Evolutionary conservation across 345 rosid species (phyloP).

Genomic region (Sonneratia caseolaris): DNA sequence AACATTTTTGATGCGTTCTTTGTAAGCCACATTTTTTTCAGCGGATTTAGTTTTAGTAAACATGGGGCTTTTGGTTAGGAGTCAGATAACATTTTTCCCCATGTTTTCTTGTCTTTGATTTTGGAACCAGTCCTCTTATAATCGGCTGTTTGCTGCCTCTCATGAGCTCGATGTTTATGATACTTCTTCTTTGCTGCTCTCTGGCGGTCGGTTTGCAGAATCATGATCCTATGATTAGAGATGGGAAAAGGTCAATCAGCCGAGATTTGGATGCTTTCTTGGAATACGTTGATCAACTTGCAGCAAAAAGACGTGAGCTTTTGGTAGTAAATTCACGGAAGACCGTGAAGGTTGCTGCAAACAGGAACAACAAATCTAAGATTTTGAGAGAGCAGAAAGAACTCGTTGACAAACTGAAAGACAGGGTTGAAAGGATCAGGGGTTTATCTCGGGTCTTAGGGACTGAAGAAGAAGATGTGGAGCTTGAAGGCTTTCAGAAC

Average conservation of each 20-base stretch:
- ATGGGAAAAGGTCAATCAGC: slow-evolving; percentile 59
- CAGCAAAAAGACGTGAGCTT: slow-evolving; percentile 24
- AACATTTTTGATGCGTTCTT: background rate
- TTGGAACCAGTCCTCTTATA: background rate
- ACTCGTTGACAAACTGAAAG: slow-evolving; percentile 31
- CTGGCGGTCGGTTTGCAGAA: slow-evolving; percentile 24
- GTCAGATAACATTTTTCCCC: background rate
- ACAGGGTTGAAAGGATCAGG: slow-evolving; percentile 30
- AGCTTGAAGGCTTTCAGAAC: slow-evolving; percentile 57
- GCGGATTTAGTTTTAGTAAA: background rate
- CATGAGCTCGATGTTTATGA: too few relatives aligned
- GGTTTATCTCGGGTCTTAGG: slow-evolving; percentile 32
- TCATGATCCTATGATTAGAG: slow-evolving; percentile 70
- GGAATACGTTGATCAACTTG: slow-evolving; percentile 48
- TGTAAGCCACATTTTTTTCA: background rate
- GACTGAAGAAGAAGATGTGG: slow-evolving; percentile 36
- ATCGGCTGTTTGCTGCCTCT: background rate
- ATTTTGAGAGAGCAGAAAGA: slow-evolving; percentile 25
- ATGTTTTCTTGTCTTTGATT: background rate
- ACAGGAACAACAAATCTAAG: slow-evolving; percentile 22
- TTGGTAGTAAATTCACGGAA: slow-evolving; percentile 22
- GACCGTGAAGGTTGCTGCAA: slow-evolving; percentile 18
- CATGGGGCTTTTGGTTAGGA: background rate
- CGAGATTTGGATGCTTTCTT: slow-evolving; percentile 53
- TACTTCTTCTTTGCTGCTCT: too few relatives aligned